Base-by-base conservation (phyloP, 192 early-diverging fungal species). In the Thamnidium elegans region DNA sequence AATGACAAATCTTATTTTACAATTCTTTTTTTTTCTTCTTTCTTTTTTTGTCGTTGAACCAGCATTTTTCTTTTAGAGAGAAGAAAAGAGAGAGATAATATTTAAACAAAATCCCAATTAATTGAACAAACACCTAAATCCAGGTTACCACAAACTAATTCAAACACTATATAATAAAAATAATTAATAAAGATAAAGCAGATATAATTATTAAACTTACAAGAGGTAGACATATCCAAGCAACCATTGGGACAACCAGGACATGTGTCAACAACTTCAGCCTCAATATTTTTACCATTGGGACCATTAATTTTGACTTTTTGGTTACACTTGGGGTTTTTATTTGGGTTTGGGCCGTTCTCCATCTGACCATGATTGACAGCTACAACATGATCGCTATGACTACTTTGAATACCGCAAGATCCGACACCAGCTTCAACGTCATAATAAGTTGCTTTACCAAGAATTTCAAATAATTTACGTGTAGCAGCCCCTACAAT, bases 371-470 rank as follows among this genome's bases (percentile, higher is more conserved):
- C 31, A 7, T 34, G n/a, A 32, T 67, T 72, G 4, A 73, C 17
- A 9, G 72, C 72, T 17, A 66, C 72, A 17, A 73, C 63, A 53
- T 65, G 26, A 14, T 73, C 36, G 14, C 30, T 39, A 50, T 73
- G 55, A n/a, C 14, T 36, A 53, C 68, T 62, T n/a, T 15, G 42
- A 10, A 55, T 45, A 15, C 72, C 72, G 65, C 67, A 73, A 3
- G 66, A 61, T 9, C 72, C 72, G 10, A 59, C 14, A 10, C 66
- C 66, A 39, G 36, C 5, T 6, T 39, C 36, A 2, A 62, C 58
- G 11, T 31, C 53, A 45, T 73, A 73, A 55, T 61, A 73, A 17
- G 72, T 73, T 9, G 52, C 72, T 26, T 54, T 31, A 11, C 67
- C 72, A 48, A 19, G 17, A 48, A 48, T 17, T 19, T 9, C 4